These are phyloP conservation scores for Diospyros lotus DNA, from an alignment of 148 eudicot genomes.

Conservation along the genomic window DNA sequence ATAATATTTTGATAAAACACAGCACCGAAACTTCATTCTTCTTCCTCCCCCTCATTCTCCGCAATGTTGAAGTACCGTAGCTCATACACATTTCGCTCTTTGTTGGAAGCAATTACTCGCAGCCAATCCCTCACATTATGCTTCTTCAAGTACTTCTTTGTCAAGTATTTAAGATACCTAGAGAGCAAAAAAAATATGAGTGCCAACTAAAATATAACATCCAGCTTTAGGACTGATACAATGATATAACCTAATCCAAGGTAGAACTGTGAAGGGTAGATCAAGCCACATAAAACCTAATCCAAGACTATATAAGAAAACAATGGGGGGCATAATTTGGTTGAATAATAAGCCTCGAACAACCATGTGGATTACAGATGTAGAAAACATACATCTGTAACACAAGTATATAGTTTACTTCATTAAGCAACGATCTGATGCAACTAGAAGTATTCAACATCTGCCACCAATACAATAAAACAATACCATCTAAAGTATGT, in stretches of 20 bases:
- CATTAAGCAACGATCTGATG: not conserved
- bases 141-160: slow-evolving; percentile 55
- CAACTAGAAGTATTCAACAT: not conserved
- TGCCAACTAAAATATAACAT: not conserved
- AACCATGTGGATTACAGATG: no score
- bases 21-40: slow-evolving; percentile 20
- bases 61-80: slow-evolving; percentile 49
- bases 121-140: slow-evolving; percentile 56
- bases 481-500: not conserved
- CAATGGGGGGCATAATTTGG: not conserved
- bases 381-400: not conserved
- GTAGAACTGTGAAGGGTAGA: no score
- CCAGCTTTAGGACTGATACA: not conserved
- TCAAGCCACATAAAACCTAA: no score
- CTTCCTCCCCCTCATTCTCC: slow-evolving; percentile 46
- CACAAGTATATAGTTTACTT: not conserved
- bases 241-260: not conserved
- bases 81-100: slow-evolving; percentile 48
- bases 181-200: not conserved
- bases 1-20: not conserved
- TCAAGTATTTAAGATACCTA: slow-evolving; percentile 50
- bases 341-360: not conserved
- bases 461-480: not conserved
- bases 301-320: not conserved
- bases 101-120: slow-evolving; percentile 52